Evolutionary conservation across 108 stramenopile species (phyloP).

Genomic region (Cylindrotheca fusiformis): DNA sequence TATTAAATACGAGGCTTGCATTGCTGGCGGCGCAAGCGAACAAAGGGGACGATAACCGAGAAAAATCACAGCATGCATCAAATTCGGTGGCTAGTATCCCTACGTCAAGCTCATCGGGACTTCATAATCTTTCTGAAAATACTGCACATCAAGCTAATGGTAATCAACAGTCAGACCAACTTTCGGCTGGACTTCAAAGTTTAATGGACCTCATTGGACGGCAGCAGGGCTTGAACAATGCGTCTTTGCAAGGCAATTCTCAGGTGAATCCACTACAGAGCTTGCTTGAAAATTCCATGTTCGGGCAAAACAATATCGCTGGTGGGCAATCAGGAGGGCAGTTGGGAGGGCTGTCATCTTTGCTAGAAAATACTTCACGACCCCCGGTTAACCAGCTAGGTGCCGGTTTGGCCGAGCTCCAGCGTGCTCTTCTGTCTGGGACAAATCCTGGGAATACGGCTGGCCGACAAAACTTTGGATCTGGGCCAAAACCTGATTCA

Average conservation of each 20-base stretch:
- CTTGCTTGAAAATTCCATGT: background rate
- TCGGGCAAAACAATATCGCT: background rate
- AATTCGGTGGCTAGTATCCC: too few species aligned
- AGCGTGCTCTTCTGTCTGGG: background rate
- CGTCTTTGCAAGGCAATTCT: background rate
- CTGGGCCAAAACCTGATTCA: background rate
- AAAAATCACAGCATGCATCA: too few species aligned
- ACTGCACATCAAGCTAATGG: background rate
- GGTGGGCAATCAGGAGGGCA: background rate
- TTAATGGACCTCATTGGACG: constrained; percentile 4
- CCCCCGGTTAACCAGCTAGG: background rate
- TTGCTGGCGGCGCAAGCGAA: constrained; percentile 7
- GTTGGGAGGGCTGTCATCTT: background rate
- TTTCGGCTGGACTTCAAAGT: constrained; percentile 4
- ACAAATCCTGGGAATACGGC: background rate
- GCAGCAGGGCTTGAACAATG: background rate
- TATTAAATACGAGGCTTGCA: constrained; percentile 12
- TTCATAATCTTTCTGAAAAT: constrained; percentile 9
- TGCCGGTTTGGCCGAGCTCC: background rate
- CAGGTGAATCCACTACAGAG: background rate
- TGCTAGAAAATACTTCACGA: background rate
- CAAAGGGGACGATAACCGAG: too few species aligned
- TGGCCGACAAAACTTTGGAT: background rate
- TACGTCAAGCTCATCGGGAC: constrained; percentile 3
- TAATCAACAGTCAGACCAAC: background rate